Conservation (phyloP, 1,284 basidiomycete genomes). For the Porogramme epimiltina region DNA sequence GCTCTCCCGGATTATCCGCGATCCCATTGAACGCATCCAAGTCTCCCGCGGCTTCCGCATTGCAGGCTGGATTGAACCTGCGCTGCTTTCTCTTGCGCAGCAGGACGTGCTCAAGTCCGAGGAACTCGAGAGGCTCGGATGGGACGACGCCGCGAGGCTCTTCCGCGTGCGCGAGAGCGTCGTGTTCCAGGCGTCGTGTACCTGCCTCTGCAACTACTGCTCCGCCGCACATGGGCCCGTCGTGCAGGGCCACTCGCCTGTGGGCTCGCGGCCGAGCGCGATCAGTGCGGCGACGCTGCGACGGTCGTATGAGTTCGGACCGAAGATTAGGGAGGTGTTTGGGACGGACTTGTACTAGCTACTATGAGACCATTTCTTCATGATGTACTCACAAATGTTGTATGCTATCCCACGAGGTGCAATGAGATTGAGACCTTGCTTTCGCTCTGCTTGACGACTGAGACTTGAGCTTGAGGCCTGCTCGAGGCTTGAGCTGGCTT, state of each 20-base stretch:
- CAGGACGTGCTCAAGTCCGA: slow-evolving; percentile 8
- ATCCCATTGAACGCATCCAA: slow-evolving; percentile 13
- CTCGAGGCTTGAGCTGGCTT: no score
- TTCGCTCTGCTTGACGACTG: no score
- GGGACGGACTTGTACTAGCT: slow-evolving; percentile 8
- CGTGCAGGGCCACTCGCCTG: neutral
- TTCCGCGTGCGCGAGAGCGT: slow-evolving; percentile 16
- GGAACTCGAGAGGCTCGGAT: slow-evolving; percentile 16
- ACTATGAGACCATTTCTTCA: no score
- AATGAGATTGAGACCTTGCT: no score
- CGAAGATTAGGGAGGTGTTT: slow-evolving; percentile 16
- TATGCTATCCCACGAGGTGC: no score
- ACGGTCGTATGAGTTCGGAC: slow-evolving; percentile 7
- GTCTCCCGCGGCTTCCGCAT: slow-evolving; percentile 12
- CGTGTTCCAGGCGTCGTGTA: neutral
- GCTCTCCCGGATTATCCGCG: slow-evolving; percentile 9
- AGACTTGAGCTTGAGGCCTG: no score
- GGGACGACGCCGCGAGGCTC: slow-evolving; percentile 15
- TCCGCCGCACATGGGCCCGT: slow-evolving; percentile 3
- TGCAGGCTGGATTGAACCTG: slow-evolving; percentile 17
- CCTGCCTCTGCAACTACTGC: slow-evolving; percentile 20
- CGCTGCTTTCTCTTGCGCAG: slow-evolving; percentile 12
- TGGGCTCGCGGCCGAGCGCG: neutral
- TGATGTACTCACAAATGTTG: no score
- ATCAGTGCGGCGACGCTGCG: slow-evolving; percentile 4